Conservation (phyloP, 176 grass and related monocot genomes). For the Avena eriantha region DNA sequence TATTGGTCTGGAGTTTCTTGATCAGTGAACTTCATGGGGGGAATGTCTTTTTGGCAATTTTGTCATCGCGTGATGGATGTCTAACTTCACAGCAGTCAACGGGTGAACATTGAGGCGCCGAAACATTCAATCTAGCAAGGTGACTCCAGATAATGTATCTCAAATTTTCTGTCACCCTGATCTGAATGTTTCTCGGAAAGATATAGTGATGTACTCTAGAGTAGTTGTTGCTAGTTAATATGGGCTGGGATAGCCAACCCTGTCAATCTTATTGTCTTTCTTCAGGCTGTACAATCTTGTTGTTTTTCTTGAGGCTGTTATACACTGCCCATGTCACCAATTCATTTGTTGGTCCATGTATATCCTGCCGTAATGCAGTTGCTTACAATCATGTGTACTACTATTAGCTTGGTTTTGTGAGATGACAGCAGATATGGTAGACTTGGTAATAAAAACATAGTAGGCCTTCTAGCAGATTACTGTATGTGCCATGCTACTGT, state of each 20-base stretch:
- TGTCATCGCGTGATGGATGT: slow-evolving; percentile 13
- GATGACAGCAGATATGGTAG: background rate
- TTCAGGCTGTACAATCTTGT: background rate
- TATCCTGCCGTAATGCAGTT: background rate
- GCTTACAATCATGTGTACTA: background rate
- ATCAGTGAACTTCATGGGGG: slow-evolving; percentile 27
- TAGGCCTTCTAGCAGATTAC: background rate
- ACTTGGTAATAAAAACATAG: background rate
- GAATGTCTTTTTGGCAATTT: slow-evolving; percentile 19
- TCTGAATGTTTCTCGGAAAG: background rate
- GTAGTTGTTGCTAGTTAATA: background rate
- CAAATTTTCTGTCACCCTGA: background rate
- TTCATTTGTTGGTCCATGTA: background rate
- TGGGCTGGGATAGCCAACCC: background rate
- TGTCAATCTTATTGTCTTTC: background rate
- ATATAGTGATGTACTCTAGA: slow-evolving; percentile 1
- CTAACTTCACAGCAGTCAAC: background rate
- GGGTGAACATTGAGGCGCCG: background rate
- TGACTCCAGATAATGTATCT: background rate
- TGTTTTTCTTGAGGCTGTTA: background rate
- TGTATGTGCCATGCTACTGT: slow-evolving; percentile 12
- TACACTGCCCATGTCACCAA: background rate
- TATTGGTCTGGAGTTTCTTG: slow-evolving; percentile 71
- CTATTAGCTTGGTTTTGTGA: background rate
- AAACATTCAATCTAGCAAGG: slow-evolving; percentile 24